phyloP scores from a whole-genome alignment of 768 basidiomycete genomes.

The Russula ochroleuca region DNA sequence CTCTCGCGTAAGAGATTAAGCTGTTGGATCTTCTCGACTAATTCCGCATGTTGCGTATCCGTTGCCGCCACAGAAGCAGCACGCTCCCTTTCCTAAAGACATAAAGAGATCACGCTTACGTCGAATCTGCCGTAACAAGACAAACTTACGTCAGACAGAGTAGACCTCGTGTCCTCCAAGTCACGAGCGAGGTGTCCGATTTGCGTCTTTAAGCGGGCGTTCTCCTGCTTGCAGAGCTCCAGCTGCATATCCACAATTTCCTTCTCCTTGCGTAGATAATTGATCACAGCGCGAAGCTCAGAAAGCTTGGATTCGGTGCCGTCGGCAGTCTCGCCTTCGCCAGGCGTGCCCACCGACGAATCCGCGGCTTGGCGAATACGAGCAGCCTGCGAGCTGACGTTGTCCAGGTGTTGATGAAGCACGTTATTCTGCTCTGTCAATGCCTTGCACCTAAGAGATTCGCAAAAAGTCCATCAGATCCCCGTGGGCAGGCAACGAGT shows the following conservation, averaged over 20 bases:
- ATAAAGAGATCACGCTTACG: background rate
- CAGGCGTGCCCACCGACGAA: slow-evolving; percentile 39
- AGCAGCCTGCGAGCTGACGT: slow-evolving; percentile 74
- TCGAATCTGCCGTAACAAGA: slow-evolving; percentile 1
- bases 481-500: background rate
- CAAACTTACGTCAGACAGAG: slow-evolving; percentile 61
- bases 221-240: slow-evolving; percentile 77
- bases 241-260: slow-evolving; percentile 87
- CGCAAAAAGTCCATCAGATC: background rate
- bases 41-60: slow-evolving; percentile 75
- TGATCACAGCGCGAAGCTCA: slow-evolving; percentile 72
- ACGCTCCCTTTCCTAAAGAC: slow-evolving; percentile 69
- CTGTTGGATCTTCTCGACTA: slow-evolving; percentile 82
- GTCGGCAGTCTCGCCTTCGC: slow-evolving; percentile 45
- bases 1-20: slow-evolving; percentile 83
- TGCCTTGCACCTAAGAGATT: slow-evolving; percentile 56
- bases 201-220: slow-evolving; percentile 64
- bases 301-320: slow-evolving; percentile 61
- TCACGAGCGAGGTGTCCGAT: slow-evolving; percentile 67
- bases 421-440: slow-evolving; percentile 69
- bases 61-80: slow-evolving; percentile 67
- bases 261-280: slow-evolving; percentile 84
- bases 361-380: slow-evolving; percentile 72
- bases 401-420: slow-evolving; percentile 80
- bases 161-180: slow-evolving; percentile 64